Evolutionary conservation across 2,329 filamentous ascomycete genomes (phyloP).

Genomic region (Penicillium oxalicum): DNA sequence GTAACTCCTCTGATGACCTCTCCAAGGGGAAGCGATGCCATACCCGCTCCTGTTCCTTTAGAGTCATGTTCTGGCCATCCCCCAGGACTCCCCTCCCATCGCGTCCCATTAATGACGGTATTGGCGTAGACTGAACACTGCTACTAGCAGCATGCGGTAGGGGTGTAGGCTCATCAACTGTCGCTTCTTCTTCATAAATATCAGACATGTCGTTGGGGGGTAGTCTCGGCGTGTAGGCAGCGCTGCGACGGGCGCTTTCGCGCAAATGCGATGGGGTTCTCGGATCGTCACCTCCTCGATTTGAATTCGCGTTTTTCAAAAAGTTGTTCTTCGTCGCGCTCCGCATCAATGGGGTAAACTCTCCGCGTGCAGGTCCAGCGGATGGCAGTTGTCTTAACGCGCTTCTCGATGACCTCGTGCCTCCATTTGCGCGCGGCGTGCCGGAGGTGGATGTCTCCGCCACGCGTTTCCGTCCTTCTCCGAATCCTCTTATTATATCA

Average conservation of each 20-base stretch:
- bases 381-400: conserved; percentile 66
- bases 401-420: conserved; percentile 31
- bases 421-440: conserved; percentile 69
- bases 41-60: conserved; percentile 90
- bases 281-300: conserved; percentile 49
- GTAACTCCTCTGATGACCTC: not conserved
- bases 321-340: conserved; percentile 64
- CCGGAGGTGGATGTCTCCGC: conserved; percentile 54
- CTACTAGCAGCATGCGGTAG: conserved; percentile 70
- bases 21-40: not conserved
- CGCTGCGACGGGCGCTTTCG: conserved; percentile 57
- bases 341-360: conserved; percentile 93
- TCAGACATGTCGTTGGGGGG: conserved; percentile 66
- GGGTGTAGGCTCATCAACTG: conserved; percentile 64
- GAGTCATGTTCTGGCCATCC: conserved; percentile 71
- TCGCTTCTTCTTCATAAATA: conserved; percentile 58
- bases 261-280: conserved; percentile 65
- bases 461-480: conserved; percentile 53
- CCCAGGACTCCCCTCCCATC: conserved; percentile 64
- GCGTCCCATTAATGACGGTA: conserved; percentile 62
- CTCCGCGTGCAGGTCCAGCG: conserved; percentile 53
- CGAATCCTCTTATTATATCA: conserved; percentile 69
- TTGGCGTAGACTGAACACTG: conserved; percentile 76
- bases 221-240: conserved; percentile 68
- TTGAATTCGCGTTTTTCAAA: conserved; percentile 53